Percentiles rank a stretch among this genome's conserved stretches.
Conservation (phyloP, 1,284 basidiomycete species). For the Puccinia coronata region DNA sequence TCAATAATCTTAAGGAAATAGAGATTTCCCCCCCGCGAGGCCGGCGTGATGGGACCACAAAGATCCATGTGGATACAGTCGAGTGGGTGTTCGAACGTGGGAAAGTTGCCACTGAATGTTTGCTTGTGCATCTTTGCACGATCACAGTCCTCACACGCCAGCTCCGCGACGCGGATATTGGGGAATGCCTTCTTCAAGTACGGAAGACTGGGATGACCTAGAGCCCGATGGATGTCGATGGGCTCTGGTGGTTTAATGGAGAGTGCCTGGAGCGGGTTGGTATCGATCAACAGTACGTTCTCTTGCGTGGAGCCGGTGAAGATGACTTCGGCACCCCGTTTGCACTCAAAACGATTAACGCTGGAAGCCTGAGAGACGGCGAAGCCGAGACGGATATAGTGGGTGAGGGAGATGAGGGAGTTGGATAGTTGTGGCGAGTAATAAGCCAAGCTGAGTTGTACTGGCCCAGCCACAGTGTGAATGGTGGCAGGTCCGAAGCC, state of each 20-base stretch:
- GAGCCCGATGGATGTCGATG: neutral
- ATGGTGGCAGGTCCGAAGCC: neutral
- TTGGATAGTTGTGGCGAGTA: neutral
- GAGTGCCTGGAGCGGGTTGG: neutral
- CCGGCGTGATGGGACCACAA: neutral
- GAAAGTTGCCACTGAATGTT: neutral
- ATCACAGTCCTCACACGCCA: no score
- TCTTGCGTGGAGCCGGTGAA: neutral
- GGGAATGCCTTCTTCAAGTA: neutral
- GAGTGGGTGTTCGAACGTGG: neutral
- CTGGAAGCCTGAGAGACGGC: neutral
- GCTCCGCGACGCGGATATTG: neutral
- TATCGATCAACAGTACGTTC: neutral
- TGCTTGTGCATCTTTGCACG: no score
- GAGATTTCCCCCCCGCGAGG: no score
- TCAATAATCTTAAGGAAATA: no score
- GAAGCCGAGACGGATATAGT: neutral
- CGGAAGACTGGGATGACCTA: neutral
- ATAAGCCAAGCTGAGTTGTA: neutral
- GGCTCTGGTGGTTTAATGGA: neutral
- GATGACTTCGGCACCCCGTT: neutral
- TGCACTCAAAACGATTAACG: neutral
- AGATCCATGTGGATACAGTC: constrained; percentile 29
- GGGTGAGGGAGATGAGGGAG: neutral
- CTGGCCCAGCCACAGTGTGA: neutral